These are phyloP conservation scores for Fulvia fulva DNA, from an alignment of 2,329 filamentous ascomycete genomes.

Conservation along the genomic window DNA sequence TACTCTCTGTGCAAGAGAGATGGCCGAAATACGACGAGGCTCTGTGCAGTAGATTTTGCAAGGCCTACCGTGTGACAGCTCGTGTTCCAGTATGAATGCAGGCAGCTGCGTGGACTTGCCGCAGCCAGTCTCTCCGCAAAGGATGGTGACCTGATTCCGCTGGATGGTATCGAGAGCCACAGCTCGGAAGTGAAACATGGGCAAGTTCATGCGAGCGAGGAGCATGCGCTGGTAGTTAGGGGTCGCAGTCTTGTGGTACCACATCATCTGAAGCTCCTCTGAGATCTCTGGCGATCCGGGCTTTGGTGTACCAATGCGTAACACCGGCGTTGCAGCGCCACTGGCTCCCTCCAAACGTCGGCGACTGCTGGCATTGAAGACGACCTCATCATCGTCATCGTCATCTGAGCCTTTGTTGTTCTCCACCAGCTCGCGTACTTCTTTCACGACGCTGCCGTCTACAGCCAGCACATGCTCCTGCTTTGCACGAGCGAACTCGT, in stretches of 20 bases:
- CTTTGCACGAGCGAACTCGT: conserved; percentile 67
- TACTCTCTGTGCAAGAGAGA: conserved; percentile 86
- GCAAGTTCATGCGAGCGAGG: conserved; percentile 70
- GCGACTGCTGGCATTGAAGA: conserved; percentile 67
- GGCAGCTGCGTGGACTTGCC: conserved; percentile 98
- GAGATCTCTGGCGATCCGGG: conserved; percentile 20
- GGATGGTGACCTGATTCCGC: conserved; percentile 78
- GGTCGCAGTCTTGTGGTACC: conserved; percentile 49
- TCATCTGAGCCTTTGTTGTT: conserved; percentile 48
- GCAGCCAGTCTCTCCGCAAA: conserved; percentile 94
- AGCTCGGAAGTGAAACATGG: conserved; percentile 81
- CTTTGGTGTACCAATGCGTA: conserved; percentile 20
- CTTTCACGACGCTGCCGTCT: conserved; percentile 66
- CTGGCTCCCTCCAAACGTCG: conserved; percentile 35
- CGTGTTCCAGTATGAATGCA: conserved; percentile 84
- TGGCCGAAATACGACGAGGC: conserved; percentile 90
- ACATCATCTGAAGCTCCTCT: conserved; percentile 48
- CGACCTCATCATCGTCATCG: conserved; percentile 55
- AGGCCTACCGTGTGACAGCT: conserved; percentile 70
- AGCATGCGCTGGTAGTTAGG: conserved; percentile 73
- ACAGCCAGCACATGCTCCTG: conserved; percentile 66
- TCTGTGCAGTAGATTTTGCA: conserved; percentile 97
- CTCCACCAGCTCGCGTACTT: conserved; percentile 66
- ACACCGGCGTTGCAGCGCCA: conserved; percentile 31
- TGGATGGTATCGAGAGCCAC: conserved; percentile 75